Evolutionary conservation across 805 yeast genomes (phyloP).

Genomic region (Wickerhamomyces xylosicus): DNA sequence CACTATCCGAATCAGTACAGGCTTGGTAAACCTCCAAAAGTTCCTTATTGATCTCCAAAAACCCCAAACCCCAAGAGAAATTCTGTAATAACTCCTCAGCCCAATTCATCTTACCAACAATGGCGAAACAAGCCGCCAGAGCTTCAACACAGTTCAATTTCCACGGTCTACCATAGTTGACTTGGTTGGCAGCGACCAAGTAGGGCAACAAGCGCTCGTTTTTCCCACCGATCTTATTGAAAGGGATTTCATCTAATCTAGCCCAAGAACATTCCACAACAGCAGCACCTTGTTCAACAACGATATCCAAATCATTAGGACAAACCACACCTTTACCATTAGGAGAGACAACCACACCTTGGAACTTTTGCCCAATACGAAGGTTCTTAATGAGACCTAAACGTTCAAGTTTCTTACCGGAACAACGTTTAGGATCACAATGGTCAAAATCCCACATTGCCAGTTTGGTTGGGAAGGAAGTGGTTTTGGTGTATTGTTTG

Average conservation of each 20-base stretch:
- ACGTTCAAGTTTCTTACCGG: constrained; percentile 89
- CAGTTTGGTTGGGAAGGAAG: constrained; percentile 65
- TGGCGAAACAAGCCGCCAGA: constrained; percentile 91
- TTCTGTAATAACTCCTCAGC: constrained; percentile 66
- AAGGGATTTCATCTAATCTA: constrained; percentile 92
- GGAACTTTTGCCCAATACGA: constrained; percentile 88
- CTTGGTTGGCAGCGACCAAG: constrained; percentile 92
- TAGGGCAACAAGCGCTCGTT: constrained; percentile 84
- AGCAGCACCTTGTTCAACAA: constrained; percentile 81
- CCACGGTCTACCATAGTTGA: constrained; percentile 96
- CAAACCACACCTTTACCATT: constrained; percentile 86
- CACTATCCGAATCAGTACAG: constrained; percentile 75
- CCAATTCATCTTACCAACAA: constrained; percentile 86
- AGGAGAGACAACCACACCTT: constrained; percentile 87
- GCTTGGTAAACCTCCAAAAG: constrained; percentile 61
- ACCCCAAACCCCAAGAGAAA: constrained; percentile 92
- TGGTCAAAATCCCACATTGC: constrained; percentile 99
- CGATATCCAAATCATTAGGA: constrained; percentile 73
- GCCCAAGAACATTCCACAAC: constrained; percentile 99
- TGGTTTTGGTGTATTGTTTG: constrained; percentile 19
- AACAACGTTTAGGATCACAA: constrained; percentile 95
- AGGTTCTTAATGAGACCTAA: constrained; percentile 71
- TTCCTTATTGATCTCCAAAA: constrained; percentile 73
- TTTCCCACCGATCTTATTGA: constrained; percentile 82
- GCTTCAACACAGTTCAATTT: constrained; percentile 94